These are phyloP conservation scores for Fonsecaea multimorphosa DNA, from an alignment of 2,329 filamentous ascomycete species.

Conservation along the genomic window DNA sequence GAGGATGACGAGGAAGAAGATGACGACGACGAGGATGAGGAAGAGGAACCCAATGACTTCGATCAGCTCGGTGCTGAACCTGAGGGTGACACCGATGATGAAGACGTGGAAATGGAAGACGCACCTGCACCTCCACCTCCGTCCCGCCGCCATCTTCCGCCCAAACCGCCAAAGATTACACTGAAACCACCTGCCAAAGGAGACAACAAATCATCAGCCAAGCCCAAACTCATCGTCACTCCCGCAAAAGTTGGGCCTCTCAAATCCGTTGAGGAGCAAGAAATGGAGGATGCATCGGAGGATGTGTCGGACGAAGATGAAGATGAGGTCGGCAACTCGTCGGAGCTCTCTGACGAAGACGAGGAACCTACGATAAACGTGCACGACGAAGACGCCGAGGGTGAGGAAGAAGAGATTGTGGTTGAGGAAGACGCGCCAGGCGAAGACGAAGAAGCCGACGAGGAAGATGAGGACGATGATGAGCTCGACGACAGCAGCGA, in stretches of 20 bases:
- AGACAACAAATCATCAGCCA: constrained; percentile 46
- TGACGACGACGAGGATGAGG: constrained; percentile 40
- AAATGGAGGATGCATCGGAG: constrained; percentile 56
- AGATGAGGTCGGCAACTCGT: constrained; percentile 58
- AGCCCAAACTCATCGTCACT: constrained; percentile 47
- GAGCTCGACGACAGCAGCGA: constrained; percentile 53
- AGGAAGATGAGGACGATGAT: constrained; percentile 50
- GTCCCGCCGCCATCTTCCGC: constrained; percentile 28
- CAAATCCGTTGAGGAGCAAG: constrained; percentile 56
- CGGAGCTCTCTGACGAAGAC: constrained; percentile 54
- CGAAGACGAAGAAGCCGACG: constrained; percentile 48
- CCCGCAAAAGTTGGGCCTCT: constrained; percentile 45
- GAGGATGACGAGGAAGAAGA: constrained; percentile 50
- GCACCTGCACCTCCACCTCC: constrained; percentile 44
- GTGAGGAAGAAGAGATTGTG: constrained; percentile 46
- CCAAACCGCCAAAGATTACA: constrained; percentile 39
- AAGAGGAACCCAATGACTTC: constrained; percentile 39
- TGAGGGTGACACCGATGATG: constrained; percentile 42
- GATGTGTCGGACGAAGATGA: constrained; percentile 62
- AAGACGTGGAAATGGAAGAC: constrained; percentile 55
- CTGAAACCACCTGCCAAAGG: constrained; percentile 37
- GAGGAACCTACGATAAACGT: constrained; percentile 46
- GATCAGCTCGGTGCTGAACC: constrained; percentile 44
- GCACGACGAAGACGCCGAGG: constrained; percentile 55
- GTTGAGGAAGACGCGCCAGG: constrained; percentile 57